phyloP scores from a whole-genome alignment of 768 basidiomycete genomes.

The Termitomyces titanicus region DNA sequence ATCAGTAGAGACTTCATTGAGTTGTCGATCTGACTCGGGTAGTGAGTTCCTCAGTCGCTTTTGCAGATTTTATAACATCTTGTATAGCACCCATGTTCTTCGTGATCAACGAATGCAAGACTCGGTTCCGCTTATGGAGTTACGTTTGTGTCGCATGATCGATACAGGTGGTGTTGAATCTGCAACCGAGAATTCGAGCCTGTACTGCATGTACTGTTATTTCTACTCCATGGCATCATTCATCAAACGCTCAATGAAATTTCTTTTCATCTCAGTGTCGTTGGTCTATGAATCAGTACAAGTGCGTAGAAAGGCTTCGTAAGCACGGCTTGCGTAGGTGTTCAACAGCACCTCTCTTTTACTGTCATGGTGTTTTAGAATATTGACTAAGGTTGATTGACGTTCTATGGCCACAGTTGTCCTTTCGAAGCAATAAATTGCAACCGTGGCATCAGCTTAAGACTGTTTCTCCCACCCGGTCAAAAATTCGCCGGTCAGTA shows the following conservation, averaged over 20 bases:
- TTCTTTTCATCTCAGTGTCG: neutral
- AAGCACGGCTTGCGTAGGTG: neutral
- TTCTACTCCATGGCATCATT: neutral
- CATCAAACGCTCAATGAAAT: neutral
- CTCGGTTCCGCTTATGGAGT: neutral
- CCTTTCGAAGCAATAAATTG: neutral
- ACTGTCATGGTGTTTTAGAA: neutral
- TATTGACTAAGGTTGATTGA: neutral
- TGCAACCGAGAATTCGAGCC: neutral
- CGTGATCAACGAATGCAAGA: neutral
- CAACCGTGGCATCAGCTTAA: neutral
- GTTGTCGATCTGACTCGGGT: neutral
- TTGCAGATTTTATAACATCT: neutral
- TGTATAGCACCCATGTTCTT: neutral
- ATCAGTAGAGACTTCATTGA: slow-evolving; percentile 3
- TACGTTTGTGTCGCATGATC: slow-evolving; percentile 2
- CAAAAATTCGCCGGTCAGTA: neutral
- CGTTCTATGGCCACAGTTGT: neutral
- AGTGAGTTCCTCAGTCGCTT: neutral
- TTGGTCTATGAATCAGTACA: neutral
- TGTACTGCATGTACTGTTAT: neutral
- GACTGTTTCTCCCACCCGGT: neutral
- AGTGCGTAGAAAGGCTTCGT: neutral
- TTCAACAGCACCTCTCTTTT: neutral
- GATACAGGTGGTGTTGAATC: neutral